A percentile compares a stretch with the other conserved stretches of the same genome.
Conservation (phyloP, 139 green algal species). For the Picochlorum costavermella region DNA sequence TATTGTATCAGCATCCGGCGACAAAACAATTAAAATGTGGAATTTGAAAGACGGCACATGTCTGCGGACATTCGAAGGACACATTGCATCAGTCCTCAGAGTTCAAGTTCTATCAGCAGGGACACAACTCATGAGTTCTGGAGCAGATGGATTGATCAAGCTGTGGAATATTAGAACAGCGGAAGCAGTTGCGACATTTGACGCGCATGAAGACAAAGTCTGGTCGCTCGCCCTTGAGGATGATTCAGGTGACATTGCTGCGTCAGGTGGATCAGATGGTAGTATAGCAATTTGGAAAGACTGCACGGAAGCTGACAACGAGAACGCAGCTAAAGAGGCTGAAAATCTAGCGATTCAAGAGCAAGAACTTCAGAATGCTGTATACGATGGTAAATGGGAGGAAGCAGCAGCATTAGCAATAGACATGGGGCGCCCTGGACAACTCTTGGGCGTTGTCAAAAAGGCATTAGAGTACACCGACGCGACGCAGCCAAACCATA, state of each 20-base stretch:
- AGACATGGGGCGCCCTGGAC: slow-evolving; percentile 60
- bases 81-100: slow-evolving; percentile 76
- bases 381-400: slow-evolving; percentile 36
- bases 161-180: slow-evolving; percentile 73
- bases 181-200: slow-evolving; percentile 81
- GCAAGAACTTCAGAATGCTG: slow-evolving; percentile 75
- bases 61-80: slow-evolving; percentile 86
- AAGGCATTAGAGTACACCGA: slow-evolving; percentile 7
- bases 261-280: slow-evolving; percentile 71
- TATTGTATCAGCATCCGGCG: slow-evolving; percentile 52
- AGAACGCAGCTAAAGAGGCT: slow-evolving; percentile 35
- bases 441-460: slow-evolving; percentile 64
- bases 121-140: slow-evolving; percentile 67
- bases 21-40: slow-evolving; percentile 89
- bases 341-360: slow-evolving; percentile 48
- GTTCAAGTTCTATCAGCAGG: slow-evolving; percentile 66
- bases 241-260: slow-evolving; percentile 27
- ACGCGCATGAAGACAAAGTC: slow-evolving; percentile 90
- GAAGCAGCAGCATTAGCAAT: slow-evolving; percentile 75
- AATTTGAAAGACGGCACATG: slow-evolving; percentile 67
- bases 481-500: background rate
- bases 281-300: slow-evolving; percentile 76
- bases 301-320: slow-evolving; percentile 49
- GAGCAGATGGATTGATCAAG: slow-evolving; percentile 92
- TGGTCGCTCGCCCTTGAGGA: slow-evolving; percentile 52